Evolutionary conservation across 2,329 filamentous ascomycete species (phyloP).

Genomic region (Colletotrichum neosansevieriae): DNA sequence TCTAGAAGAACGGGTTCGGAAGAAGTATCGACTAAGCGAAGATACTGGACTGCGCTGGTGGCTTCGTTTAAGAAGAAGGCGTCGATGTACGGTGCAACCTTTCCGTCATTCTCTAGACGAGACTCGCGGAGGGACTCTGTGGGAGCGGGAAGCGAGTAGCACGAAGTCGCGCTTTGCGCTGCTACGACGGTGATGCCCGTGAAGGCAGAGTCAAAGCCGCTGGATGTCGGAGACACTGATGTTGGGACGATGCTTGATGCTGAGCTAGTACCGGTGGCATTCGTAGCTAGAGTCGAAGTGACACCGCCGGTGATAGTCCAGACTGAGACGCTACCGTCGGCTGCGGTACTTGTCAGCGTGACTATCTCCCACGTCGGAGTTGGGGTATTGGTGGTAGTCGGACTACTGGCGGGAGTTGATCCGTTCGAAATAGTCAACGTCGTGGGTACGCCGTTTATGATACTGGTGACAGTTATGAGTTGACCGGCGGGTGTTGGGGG

Average conservation of each 20-base stretch:
- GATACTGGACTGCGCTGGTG: conserved; percentile 49
- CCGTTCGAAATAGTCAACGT: conserved; percentile 5
- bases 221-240: not conserved
- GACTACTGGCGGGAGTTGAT: not conserved
- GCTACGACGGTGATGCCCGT: conserved; percentile 26
- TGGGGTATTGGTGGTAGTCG: not conserved
- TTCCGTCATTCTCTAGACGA: conserved; percentile 47
- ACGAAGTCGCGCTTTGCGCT: conserved; percentile 21
- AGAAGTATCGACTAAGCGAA: conserved; percentile 48
- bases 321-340: not conserved
- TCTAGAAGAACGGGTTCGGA: conserved; percentile 49
- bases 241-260: not conserved
- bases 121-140: conserved; percentile 43
- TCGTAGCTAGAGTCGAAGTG: not conserved
- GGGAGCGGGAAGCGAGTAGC: conserved; percentile 22
- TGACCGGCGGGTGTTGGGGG: not conserved
- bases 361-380: not conserved
- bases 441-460: not conserved
- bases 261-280: not conserved
- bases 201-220: conserved; percentile 21
- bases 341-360: not conserved
- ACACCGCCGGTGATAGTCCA: not conserved
- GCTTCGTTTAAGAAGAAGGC: conserved; percentile 50
- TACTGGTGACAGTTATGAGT: conserved; percentile 16
- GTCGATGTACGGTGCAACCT: conserved; percentile 52